Conservation (phyloP, 2,329 filamentous ascomycete genomes). For the Colletotrichum limetticola region DNA sequence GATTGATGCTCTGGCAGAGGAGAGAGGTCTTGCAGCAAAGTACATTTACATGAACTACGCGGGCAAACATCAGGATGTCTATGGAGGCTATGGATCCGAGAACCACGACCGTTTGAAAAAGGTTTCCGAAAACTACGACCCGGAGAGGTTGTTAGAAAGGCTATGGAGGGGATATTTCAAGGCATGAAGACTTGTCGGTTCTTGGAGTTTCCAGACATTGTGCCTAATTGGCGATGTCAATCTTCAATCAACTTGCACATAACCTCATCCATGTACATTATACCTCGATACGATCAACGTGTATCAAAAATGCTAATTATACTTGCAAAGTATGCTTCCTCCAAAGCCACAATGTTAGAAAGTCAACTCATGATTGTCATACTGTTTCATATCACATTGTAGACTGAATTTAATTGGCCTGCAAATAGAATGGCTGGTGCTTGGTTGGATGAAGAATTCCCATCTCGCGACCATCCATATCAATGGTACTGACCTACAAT, state of each 20-base stretch:
- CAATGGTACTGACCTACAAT: no score
- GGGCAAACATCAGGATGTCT: conserved; percentile 47
- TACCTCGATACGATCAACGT: no score
- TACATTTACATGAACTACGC: conserved; percentile 52
- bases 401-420: no score
- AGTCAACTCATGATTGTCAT: no score
- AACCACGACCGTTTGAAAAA: conserved; percentile 43
- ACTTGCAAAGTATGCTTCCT: no score
- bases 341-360: no score
- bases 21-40: conserved; percentile 42
- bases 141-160: conserved; percentile 39
- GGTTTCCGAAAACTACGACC: conserved; percentile 43
- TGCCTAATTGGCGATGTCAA: not conserved
- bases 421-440: no score
- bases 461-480: no score
- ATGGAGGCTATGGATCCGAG: conserved; percentile 49
- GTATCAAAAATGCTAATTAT: no score
- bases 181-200: not conserved
- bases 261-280: no score
- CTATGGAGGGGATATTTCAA: conserved; percentile 41
- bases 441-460: no score
- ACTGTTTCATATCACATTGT: fast-evolving
- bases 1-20: conserved; percentile 41
- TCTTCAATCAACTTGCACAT: not conserved
- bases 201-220: not conserved